phyloP scores from a whole-genome alignment of 768 basidiomycete genomes.

The Tremella fuciformis region DNA sequence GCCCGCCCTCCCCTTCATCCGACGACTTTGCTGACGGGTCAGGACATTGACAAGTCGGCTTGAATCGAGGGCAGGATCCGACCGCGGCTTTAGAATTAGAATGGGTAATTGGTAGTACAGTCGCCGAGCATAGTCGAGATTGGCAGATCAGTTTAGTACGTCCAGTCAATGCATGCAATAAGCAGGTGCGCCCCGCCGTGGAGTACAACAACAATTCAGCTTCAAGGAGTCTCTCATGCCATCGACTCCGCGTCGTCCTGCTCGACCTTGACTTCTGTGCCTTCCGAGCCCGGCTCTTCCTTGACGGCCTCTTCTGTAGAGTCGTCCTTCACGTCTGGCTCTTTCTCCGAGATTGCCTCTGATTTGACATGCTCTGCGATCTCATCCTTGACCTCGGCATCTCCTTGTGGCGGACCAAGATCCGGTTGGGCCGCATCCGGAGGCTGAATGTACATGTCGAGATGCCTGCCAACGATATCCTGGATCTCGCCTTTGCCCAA shows the following conservation, averaged over 20 bases:
- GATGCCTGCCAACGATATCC: constrained; percentile 24
- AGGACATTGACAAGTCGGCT: no score
- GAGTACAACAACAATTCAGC: no score
- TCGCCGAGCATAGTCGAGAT: no score
- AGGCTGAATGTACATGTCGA: constrained; percentile 42
- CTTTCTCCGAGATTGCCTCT: background rate
- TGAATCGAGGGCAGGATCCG: no score
- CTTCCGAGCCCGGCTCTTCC: constrained; percentile 1
- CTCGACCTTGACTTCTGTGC: constrained; percentile 16
- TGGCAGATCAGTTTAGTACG: no score
- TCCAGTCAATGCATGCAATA: no score
- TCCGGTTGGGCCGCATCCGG: background rate
- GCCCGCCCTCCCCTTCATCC: no score
- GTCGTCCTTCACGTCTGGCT: constrained; percentile 1
- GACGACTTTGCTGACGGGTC: no score
- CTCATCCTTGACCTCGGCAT: constrained; percentile 3
- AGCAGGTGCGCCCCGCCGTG: no score
- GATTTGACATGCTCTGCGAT: constrained; percentile 4
- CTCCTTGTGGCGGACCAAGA: background rate
- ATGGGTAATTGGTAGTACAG: no score
- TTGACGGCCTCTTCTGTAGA: background rate
- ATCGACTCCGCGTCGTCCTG: constrained; percentile 16
- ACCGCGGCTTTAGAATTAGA: no score
- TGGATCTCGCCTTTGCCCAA: constrained; percentile 31
- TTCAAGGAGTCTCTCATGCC: no score